Evolutionary conservation across 352 stramenopile species (phyloP).

Genomic region (Elongisporangium prolatum): DNA sequence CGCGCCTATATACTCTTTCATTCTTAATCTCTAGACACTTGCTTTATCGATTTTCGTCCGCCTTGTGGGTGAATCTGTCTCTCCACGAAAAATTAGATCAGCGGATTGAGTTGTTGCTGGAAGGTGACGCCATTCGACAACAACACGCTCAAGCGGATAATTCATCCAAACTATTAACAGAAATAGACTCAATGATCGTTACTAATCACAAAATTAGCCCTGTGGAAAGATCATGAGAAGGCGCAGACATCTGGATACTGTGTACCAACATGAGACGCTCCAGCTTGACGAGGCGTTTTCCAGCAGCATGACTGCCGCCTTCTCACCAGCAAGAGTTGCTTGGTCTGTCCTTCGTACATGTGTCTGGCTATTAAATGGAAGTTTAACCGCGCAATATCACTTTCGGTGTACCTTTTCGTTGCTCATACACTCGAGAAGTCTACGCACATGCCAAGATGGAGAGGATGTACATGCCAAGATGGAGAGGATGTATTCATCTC

Average conservation of each 20-base stretch:
- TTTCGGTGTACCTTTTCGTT: no score
- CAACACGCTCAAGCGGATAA: not conserved
- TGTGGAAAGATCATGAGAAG: not conserved
- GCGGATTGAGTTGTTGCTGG: not conserved
- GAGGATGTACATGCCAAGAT: not conserved
- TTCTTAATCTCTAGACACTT: not conserved
- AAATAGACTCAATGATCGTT: not conserved
- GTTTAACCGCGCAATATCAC: no score
- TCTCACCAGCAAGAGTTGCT: not conserved
- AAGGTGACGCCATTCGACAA: not conserved
- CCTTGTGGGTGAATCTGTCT: not conserved
- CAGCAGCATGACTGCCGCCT: not conserved
- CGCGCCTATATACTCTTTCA: not conserved
- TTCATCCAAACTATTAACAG: not conserved
- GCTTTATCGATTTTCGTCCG: not conserved
- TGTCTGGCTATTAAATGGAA: not conserved
- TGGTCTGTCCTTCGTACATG: not conserved
- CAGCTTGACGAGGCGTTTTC: no score
- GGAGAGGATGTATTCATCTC: not conserved
- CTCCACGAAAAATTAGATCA: not conserved
- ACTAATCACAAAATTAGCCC: not conserved
- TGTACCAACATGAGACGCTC: no score
- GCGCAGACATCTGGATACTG: not conserved
- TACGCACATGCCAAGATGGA: not conserved
- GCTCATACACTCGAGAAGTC: not conserved